Base-by-base conservation (phyloP, 2,329 filamentous ascomycete genomes). In the Leptographium wingfieldii region DNA sequence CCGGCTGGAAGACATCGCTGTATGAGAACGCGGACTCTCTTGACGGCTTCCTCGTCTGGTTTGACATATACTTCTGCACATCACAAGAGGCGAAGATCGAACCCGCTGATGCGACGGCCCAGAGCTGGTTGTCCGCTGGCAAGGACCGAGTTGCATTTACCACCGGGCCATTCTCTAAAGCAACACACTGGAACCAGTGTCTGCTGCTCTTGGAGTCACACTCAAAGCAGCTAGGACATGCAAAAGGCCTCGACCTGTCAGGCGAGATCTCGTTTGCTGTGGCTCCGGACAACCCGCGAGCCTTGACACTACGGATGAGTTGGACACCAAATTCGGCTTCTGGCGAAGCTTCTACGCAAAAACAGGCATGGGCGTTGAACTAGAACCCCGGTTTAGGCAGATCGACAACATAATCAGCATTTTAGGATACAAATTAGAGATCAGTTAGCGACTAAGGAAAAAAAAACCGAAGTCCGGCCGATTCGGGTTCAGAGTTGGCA, bases 21-120 rank as follows among this genome's bases (percentile, higher is more conserved):
- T 79, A 76, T 1, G 74, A 79, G 53, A 81, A 87, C 62, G 76
- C 86, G 59, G 83, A 88, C 62, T 75, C 78, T 1, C 75, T 96
- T n/a, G 90, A 96, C 69, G 92, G 90, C 5, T 95, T 91, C 71
- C 79, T 90, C 16, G 81, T 96, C 66, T 96, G 92, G 90, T 96
- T 96, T 70, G 92, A 97, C 71, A 92, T 87, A 29, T 94, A 94
- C 77, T 96, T 96, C 73, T 82, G 87, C 65, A 83, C 85, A 11
- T 80, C 81, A 0, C 75, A 79, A 43, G 69, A 77, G 7, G 73
- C 78, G 43, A 73, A 78, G 35, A 73, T 77, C 27, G 74, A 83
- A 55, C 76, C 76, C 10, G 73, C 78, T 35, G 72, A 79, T 33
- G 62, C 76, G 76, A 81, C 83, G 57, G 82, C 84, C 0, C 76